Evolutionary conservation across 2,329 filamentous ascomycete genomes (phyloP), one percentile per base, ranked within the genome.

Genomic region (Cryphonectria radicalis): DNA sequence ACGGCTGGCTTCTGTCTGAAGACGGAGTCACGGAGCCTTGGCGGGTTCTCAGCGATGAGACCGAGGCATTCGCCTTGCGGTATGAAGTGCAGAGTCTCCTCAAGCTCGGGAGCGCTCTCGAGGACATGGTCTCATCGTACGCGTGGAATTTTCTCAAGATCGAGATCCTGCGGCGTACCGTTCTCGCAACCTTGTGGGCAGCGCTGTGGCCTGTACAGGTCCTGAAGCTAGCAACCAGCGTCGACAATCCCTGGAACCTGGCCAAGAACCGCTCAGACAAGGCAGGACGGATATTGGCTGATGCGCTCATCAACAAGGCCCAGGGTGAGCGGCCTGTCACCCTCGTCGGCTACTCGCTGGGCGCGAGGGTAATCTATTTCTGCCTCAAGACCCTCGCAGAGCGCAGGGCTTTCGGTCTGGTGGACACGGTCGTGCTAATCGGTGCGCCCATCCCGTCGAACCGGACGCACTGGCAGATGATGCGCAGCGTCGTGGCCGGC

Each of bases 351-450:
- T 97, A 95, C 79, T 95, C 93, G 1, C 84, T 96, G 1, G 94
- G 94, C 10, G 93, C 93, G 4, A 87, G 92, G 37, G 89, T 96
- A 17, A 94, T 98, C 64, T 97, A 93, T 79, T 89, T 91, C 1
- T 97, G 95, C 76, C 85, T 97, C 2, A 89, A 91, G 76, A 89
- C 86, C 13, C 87, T 98, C 17, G 93, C 93, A 0, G 90, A 93
- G 78, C 88, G 94, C 59, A 88, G 89, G 70, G 93, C 92, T 0
- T 97, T 97, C 76, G 95, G 95, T 0, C 82, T 97, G 0, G 83
- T 98, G 32, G 95, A 98, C 76, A 91, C 90, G 22, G 94, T 93
- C 1, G 91, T 97, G 4, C 81, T 98, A 7, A 92, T 98, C 70
- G 95, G 95, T 2, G 87, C 93, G 0, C 93, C 95, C 0, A 89